Evolutionary conservation across 306 rosid genomes (phyloP).

Genomic region (Ziziphus jujuba): DNA sequence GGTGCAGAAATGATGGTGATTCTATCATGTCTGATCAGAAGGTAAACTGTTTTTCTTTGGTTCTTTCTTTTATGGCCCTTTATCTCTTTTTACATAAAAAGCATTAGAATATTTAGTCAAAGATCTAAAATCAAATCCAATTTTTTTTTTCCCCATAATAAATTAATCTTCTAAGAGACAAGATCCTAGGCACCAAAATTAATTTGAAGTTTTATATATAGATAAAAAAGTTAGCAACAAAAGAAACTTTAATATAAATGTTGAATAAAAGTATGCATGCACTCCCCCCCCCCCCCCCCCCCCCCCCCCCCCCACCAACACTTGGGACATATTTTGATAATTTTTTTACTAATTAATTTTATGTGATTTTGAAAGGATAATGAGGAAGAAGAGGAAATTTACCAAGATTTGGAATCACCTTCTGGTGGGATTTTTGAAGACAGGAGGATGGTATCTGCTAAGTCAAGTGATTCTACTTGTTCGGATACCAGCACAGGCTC

Average conservation of each 20-base stretch:
- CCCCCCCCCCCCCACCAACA: too few species aligned
- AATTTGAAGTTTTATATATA: too few species aligned
- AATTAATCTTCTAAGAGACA: background rate
- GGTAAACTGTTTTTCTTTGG: conserved; percentile 15
- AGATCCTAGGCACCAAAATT: too few species aligned
- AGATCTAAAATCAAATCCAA: background rate
- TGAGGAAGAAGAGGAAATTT: conserved; percentile 29
- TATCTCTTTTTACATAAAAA: background rate
- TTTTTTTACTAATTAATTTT: background rate
- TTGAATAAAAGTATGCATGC: too few species aligned
- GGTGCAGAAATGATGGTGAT: conserved; percentile 30
- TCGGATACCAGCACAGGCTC: conserved; percentile 60
- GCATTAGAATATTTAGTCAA: background rate
- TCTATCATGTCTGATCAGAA: conserved; percentile 22
- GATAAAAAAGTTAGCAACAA: too few species aligned
- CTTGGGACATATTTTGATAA: too few species aligned
- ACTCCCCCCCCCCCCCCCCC: too few species aligned
- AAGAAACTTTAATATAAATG: too few species aligned
- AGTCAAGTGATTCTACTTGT: conserved; percentile 49
- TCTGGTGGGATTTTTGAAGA: conserved; percentile 24
- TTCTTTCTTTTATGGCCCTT: background rate
- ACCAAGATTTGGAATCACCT: conserved; percentile 15
- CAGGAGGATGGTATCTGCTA: conserved; percentile 13
- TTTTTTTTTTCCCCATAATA: too few species aligned
- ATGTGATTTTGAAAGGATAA: background rate